Base-by-base conservation (phyloP, 1,284 basidiomycete species). In the Trichosporon ovoides region DNA sequence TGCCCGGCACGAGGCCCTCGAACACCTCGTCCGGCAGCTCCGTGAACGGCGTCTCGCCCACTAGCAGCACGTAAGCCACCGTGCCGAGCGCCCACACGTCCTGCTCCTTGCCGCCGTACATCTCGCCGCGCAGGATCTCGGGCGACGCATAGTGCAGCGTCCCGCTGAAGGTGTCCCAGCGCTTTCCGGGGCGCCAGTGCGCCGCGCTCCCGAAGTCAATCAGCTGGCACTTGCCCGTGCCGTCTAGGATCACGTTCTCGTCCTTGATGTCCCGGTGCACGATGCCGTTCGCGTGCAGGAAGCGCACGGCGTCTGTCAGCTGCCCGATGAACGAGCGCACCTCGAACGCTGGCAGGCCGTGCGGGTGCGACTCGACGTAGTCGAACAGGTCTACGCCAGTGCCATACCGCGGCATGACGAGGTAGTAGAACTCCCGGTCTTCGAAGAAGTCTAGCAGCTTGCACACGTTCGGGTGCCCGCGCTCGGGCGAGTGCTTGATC, bases 21-120 rank as follows among this genome's bases (percentile, higher is more conserved):
- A 76, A 61, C 7, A 74, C 73, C 48, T 75, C 74, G 52, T 75
- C 73, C 7, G 70, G 70, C 31, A 78, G 61, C 7, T 72, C 72
- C 75, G 87, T 85, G 79, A 96, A 96, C 1, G 94, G 93, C 68
- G 91, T 96, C 79, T 97, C 92, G 19, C 95, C 95, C 22, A 93
- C 88, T 13, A 98, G 83, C 58, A 98, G 84, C 56, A 98, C 96
- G 74, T 94, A 98, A 12, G 87, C 91, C 14, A 98, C 91, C 13
- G 98, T 93, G n/a, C 95, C 95, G 59, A 96, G 88, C 1, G 95
- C 95, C 95, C 95, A 98, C 0, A 98, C 87, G 68, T 98, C 95
- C 77, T 98, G 94, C 72, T 95, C 92, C 75, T 94, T 95, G 40
- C 95, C 95, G 56, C 87, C 83, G 74, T 98, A 98, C 60, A 90